Evolutionary conservation across 129 eudicot genomes (phyloP), one percentile per base, ranked within the genome.

Genomic region (Dittrichia graveolens): DNA sequence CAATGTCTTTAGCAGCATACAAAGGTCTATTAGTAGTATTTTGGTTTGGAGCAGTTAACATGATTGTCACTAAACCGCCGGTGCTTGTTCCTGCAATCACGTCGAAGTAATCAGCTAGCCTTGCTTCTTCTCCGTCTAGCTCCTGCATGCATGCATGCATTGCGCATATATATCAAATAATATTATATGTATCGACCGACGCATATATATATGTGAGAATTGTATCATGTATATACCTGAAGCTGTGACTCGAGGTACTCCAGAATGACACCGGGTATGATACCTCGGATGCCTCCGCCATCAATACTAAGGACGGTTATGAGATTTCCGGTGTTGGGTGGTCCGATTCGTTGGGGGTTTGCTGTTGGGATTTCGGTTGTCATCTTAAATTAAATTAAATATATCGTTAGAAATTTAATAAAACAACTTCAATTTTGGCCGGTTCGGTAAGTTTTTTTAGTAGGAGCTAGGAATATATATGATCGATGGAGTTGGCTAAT

Each of bases 281-380:
- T 71, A 49, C 87, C 91, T 83, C 87, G 46, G 49, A 86, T 52
- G 4, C 91, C 91, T 64, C 91, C 91, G 3, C 91, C 91, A 58
- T 86, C 91, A 1, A 86, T 83, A 55, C 85, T 74, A 16, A 86
- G 78, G 8, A 86, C 73, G 4, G 88, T 80, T 8, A 78, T 67
- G 31, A 75, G 82, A n/a, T 83, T 78, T 43, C 87, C 83, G 8
- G 16, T 62, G 8, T 40, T 68, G 6, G 85, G 85, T 46, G 85
- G 81, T 34, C 72, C 58, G 50, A 46, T 39, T 15, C 55, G 5
- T 5, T 40, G 24, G 19, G 10, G n/a, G 14, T 40, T 39, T 52
- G 78, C 13, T 61, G 19, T 49, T 24, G 78, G 41, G 31, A 40
- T 48, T 64, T 41, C 13, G 44, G 9, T 74, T 41, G 72, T 61